Evolutionary conservation across 2,329 filamentous ascomycete genomes (phyloP), one percentile per base, ranked within the genome.

Genomic region (Epichloe festucae): DNA sequence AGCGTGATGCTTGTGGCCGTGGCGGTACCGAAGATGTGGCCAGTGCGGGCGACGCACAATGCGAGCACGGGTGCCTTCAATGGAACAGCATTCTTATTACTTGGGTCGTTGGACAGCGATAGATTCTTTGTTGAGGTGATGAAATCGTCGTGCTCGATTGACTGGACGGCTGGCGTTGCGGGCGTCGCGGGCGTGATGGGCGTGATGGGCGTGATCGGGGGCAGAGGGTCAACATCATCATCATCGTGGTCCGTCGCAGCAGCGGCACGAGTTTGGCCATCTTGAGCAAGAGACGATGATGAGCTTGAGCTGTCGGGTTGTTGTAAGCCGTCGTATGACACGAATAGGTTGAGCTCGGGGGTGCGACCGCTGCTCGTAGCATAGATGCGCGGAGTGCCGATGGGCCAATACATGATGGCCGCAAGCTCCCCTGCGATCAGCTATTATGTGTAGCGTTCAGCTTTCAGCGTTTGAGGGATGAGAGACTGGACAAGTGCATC

Each of bases 1-100:
- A 98, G 77, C n/a, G 87, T 89, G 66, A 98, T 81, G 12, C 87
- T 86, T 2, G 87, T 87, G 5, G 79, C 73, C 1, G 91, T 96
- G 63, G 96, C 88, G 46, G 89, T 89, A 49, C 87, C 87, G 69
- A 98, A 96, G 55, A 81, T 71, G 61, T 90, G 85, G 41, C 90
- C 90, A 52, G 79, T 84, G 44, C 90, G 81, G 2, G 90, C 87
- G 41, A 89, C 79, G 56, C 82, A 81, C 50, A 95, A 73, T 6
- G 87, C 86, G 55, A 88, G 71, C 51, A 96, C 81, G 21, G 77
- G 79, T 63, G 85, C 85, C 62, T 73, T 79, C 45, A 68, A 63
- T 17, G 73, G 75, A 57, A 76, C 70, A 49, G 61, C 53, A 10
- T 55, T 57, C 54, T 42, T 59, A 56, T 58, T 56, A 59, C 57